A percentile compares a stretch with the other conserved stretches of the same genome.
These are phyloP conservation scores for Coniochaeta sp. DNA, from an alignment of 2,329 filamentous ascomycete species.

Conservation along the genomic window DNA sequence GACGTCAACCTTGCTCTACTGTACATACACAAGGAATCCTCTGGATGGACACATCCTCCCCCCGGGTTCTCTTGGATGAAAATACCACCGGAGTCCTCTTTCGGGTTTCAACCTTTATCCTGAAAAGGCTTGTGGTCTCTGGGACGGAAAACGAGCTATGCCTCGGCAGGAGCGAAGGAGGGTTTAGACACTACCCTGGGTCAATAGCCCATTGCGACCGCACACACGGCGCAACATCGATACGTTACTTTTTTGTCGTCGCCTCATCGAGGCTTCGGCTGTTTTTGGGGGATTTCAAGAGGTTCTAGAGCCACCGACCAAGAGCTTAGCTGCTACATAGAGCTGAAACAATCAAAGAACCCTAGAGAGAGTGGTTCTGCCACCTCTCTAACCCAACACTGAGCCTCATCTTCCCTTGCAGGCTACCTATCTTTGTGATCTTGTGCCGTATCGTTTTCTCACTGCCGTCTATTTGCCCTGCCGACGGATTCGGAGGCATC, in stretches of 20 bases:
- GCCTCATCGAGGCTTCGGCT: neutral
- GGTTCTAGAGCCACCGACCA: neutral
- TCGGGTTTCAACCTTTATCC: neutral
- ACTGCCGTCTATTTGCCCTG: too few relatives aligned
- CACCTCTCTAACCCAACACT: neutral
- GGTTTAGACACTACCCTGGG: slow-evolving; percentile 16
- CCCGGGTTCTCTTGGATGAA: neutral
- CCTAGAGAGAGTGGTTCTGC: neutral
- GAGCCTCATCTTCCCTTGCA: neutral
- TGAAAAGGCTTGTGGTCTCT: neutral
- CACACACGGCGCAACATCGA: neutral
- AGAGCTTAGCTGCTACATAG: neutral
- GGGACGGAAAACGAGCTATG: slow-evolving; percentile 9
- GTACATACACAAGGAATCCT: neutral
- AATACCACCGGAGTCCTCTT: neutral
- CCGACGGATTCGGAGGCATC: too few relatives aligned
- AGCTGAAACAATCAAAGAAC: neutral
- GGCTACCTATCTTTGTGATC: neutral
- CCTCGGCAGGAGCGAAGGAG: neutral
- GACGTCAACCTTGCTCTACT: neutral
- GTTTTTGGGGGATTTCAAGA: neutral
- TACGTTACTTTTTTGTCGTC: neutral
- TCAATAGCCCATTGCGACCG: slow-evolving; percentile 13
- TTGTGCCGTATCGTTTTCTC: too few relatives aligned
- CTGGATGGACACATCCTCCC: too few relatives aligned